Evolutionary conservation across 768 basidiomycete genomes (phyloP).

Genomic region (Boletus rex-veris): DNA sequence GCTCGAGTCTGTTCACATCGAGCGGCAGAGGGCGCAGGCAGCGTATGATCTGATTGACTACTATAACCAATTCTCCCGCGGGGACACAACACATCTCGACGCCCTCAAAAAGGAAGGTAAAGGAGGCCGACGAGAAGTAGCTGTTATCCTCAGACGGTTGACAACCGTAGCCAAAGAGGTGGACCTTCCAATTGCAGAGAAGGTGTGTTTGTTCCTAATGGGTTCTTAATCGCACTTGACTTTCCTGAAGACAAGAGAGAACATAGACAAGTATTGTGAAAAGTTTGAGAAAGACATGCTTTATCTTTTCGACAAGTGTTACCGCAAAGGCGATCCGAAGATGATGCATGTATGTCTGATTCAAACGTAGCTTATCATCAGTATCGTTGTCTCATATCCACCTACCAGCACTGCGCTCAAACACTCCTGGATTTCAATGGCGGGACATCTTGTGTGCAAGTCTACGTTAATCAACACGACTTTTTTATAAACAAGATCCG

Average conservation of each 20-base stretch:
- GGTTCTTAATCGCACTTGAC: not conserved
- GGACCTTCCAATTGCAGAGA: conserved; percentile 78
- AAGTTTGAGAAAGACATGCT: conserved; percentile 99
- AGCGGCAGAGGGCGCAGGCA: conserved; percentile 89
- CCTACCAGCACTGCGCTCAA: conserved; percentile 89
- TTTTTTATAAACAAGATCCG: conserved; percentile 96
- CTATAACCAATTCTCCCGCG: conserved; percentile 87
- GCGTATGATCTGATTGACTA: conserved; percentile 91
- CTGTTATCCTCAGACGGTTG: conserved; percentile 79
- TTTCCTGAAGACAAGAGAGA: conserved; percentile 69
- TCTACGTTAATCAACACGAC: conserved; percentile 99
- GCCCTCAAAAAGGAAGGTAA: conserved; percentile 81
- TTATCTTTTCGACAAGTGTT: conserved; percentile 91
- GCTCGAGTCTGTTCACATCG: conserved; percentile 89
- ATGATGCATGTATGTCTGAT: conserved; percentile 86
- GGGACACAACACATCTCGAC: conserved; percentile 73
- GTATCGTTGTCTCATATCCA: conserved; percentile 9
- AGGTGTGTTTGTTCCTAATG: conserved; percentile 43
- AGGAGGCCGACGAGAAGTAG: conserved; percentile 84
- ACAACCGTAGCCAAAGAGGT: conserved; percentile 91
- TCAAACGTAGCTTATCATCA: conserved; percentile 11
- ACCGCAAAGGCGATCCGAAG: conserved; percentile 95
- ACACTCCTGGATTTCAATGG: conserved; percentile 97
- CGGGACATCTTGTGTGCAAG: conserved; percentile 93
- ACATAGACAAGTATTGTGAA: conserved; percentile 96